Evolutionary conservation across 2,329 filamentous ascomycete species (phyloP).

Genomic region (Fusarium tricinctum): DNA sequence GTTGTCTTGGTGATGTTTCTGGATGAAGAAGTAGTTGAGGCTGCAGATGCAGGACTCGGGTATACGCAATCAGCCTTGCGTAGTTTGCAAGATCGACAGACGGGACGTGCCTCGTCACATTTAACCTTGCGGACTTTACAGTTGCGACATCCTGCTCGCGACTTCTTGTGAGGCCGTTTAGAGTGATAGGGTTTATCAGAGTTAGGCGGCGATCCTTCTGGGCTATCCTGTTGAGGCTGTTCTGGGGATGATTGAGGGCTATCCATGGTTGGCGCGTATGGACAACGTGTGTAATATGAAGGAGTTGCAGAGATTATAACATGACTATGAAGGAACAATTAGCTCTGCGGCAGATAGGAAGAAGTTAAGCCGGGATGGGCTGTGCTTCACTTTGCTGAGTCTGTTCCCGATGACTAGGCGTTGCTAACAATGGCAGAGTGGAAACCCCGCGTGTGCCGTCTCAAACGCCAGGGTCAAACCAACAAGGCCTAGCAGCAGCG

Average conservation of each 20-base stretch:
- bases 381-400: neutral
- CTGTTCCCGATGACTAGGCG: constrained; percentile 18
- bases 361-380: neutral
- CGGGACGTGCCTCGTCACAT: constrained; percentile 66
- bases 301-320: constrained; percentile 2
- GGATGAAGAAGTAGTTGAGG: constrained; percentile 8
- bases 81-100: constrained; percentile 64
- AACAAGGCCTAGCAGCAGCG: constrained; percentile 30
- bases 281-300: neutral
- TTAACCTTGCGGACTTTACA: constrained; percentile 63
- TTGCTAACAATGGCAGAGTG: constrained; percentile 5
- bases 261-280: constrained; percentile 21
- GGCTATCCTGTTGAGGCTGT: constrained; percentile 21
- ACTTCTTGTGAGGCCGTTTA: constrained; percentile 70
- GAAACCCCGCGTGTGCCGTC: constrained; percentile 32
- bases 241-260: constrained; percentile 8
- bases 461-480: constrained; percentile 3
- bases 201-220: constrained; percentile 30
- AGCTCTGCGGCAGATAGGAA: neutral
- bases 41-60: constrained; percentile 44
- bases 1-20: constrained; percentile 4
- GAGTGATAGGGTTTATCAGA: constrained; percentile 52
- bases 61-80: constrained; percentile 66
- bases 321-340: constrained; percentile 1
- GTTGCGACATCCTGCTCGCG: constrained; percentile 65